These are phyloP conservation scores for Phoma sp. DNA, from an alignment of 2,329 filamentous ascomycete genomes.

Conservation along the genomic window DNA sequence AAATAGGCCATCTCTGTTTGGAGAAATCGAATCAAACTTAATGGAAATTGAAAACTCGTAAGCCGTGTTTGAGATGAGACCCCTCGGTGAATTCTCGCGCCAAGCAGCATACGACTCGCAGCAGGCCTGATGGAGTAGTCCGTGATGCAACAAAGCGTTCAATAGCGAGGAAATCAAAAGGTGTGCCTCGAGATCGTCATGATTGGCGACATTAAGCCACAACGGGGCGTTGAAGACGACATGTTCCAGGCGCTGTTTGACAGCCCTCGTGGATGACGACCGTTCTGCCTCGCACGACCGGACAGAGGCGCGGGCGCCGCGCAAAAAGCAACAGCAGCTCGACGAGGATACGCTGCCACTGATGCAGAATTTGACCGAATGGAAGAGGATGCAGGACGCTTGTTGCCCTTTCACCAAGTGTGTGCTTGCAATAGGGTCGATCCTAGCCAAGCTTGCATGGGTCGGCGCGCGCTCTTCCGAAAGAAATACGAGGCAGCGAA, in stretches of 20 bases:
- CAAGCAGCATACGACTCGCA: slow-evolving; percentile 4
- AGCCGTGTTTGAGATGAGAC: slow-evolving; percentile 12
- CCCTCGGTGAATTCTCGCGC: slow-evolving; percentile 11
- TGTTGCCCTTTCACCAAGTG: slow-evolving; percentile 22
- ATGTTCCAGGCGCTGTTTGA: slow-evolving; percentile 16
- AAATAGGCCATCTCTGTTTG: slow-evolving; percentile 5
- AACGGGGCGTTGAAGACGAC: slow-evolving; percentile 16
- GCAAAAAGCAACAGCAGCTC: slow-evolving; percentile 21
- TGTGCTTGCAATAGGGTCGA: slow-evolving; percentile 30
- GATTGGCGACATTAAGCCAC: slow-evolving; percentile 3
- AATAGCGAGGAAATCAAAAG: not conserved
- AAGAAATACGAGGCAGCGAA: slow-evolving; percentile 39
- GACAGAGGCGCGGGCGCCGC: slow-evolving; percentile 22
- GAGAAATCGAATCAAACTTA: slow-evolving; percentile 24
- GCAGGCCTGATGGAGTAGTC: slow-evolving; percentile 8
- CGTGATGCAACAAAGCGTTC: slow-evolving; percentile 13
- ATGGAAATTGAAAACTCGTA: slow-evolving; percentile 13
- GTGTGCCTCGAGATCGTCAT: slow-evolving; percentile 2
- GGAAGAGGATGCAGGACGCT: slow-evolving; percentile 29
- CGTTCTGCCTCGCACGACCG: slow-evolving; percentile 22
- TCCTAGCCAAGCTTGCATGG: slow-evolving; percentile 18
- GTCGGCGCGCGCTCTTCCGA: slow-evolving; percentile 15
- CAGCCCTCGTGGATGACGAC: slow-evolving; percentile 24
- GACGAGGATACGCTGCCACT: slow-evolving; percentile 27
- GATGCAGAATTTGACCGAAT: slow-evolving; percentile 28